Evolutionary conservation across 2,329 filamentous ascomycete species (phyloP), one percentile per base, ranked within the genome.

Genomic region (Paecilomyces dactylethromorphus): DNA sequence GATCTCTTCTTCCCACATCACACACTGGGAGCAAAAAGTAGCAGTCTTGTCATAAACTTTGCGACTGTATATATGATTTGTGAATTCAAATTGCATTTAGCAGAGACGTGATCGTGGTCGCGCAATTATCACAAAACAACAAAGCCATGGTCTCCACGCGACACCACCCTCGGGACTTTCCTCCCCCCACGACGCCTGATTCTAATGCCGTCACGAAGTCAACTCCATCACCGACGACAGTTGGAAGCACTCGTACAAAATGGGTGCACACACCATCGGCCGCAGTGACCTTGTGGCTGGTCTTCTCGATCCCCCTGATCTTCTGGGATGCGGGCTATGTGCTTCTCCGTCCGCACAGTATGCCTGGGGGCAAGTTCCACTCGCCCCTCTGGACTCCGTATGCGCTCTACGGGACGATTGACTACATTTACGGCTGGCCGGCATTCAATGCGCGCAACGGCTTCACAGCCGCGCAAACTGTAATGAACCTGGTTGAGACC

Each of bases 311-410:
- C 15, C 90, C 90, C 1, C 82, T 95, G 60, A 90, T 96, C 54
- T 69, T 84, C 55, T 96, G 92, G 92, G 92, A 96, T 76, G 84
- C 84, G 31, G 78, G 80, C 59, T 96, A 96, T 77, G 85, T 96
- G 45, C 79, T 96, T 53, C 78, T 90, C 57, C 89, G 92, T 21
- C 92, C 92, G 31, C 84, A 87, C 73, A 89, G 86, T 59, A 94
- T 96, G 89, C 85, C 87, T 0, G 90, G 90, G 65, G 91, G 91
- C 15, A 76, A 74, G 53, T 78, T 88, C 56, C 90, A 95, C 77
- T 81, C 77, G 65, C 89, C 89, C 1, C 67, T 96, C 50, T 96
- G 85, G 83, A 78, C 76, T 31, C 91, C 90, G 0, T 96, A 96
- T 76, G 84, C 83, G 68, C 84, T 95, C 1, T 96, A 96, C 77